Evolutionary conservation across 768 basidiomycete genomes (phyloP).

Genomic region (Mrakia hoshinonis): DNA sequence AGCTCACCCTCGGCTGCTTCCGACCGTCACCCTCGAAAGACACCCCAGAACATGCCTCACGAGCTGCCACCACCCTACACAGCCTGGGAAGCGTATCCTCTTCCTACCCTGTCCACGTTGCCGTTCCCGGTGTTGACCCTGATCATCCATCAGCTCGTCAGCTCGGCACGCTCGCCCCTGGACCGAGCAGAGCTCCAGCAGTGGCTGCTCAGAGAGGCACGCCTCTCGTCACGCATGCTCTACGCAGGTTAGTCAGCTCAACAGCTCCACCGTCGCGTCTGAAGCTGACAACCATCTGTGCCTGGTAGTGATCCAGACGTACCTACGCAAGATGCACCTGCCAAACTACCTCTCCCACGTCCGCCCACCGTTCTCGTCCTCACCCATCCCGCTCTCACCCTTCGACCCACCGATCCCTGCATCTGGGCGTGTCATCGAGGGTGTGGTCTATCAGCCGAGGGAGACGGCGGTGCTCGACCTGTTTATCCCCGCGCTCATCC

Average conservation of each 20-base stretch:
- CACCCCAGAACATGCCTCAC: neutral
- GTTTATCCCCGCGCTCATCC: neutral
- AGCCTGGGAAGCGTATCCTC: neutral
- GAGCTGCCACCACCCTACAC: slow-evolving; percentile 16
- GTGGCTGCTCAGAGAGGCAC: slow-evolving; percentile 1
- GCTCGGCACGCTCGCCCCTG: neutral
- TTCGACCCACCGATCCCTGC: neutral
- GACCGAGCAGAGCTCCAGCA: neutral
- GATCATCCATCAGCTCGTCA: slow-evolving; percentile 5
- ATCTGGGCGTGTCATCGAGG: no score
- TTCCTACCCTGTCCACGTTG: neutral
- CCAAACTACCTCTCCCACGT: slow-evolving; percentile 5
- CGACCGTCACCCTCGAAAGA: no score
- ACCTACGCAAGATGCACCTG: slow-evolving; percentile 2
- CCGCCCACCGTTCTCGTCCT: slow-evolving; percentile 14
- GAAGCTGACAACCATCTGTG: neutral
- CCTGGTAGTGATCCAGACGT: slow-evolving; percentile 13
- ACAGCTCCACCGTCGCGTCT: neutral
- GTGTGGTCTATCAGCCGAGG: neutral
- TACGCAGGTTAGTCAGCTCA: neutral
- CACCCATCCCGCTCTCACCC: neutral
- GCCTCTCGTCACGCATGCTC: neutral
- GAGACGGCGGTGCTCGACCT: slow-evolving; percentile 12
- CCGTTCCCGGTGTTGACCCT: neutral
- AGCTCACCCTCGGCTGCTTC: neutral